Conservation (phyloP, 805 yeast species). For the Starmerella tilneyi region DNA sequence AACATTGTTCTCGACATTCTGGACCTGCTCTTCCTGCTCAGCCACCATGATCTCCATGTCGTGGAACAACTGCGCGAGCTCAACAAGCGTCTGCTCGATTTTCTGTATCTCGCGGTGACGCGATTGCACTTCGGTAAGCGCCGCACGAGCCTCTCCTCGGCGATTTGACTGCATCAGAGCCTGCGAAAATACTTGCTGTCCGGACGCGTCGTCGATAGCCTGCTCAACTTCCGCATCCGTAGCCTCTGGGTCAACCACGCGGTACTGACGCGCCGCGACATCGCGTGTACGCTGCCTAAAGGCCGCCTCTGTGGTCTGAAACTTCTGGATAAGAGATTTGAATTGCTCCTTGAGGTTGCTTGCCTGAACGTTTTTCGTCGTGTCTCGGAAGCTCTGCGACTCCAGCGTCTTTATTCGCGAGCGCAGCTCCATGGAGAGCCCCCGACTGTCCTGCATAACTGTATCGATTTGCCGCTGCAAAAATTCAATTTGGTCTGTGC, state of each 20-base stretch:
- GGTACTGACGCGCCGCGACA: slow-evolving; percentile 88
- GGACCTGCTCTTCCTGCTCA: slow-evolving; percentile 84
- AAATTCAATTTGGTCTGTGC: slow-evolving; percentile 55
- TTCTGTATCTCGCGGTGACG: slow-evolving; percentile 92
- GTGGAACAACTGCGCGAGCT: slow-evolving; percentile 83
- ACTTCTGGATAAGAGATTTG: slow-evolving; percentile 74
- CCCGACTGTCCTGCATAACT: slow-evolving; percentile 62
- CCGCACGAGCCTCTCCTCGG: slow-evolving; percentile 75
- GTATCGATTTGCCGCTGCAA: slow-evolving; percentile 66
- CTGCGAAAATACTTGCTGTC: slow-evolving; percentile 87
- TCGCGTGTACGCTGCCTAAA: slow-evolving; percentile 72
- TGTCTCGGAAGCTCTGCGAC: slow-evolving; percentile 42
- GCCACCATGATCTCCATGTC: slow-evolving; percentile 95
- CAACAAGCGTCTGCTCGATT: slow-evolving; percentile 90
- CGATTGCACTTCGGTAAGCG: slow-evolving; percentile 86
- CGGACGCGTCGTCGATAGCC: slow-evolving; percentile 69
- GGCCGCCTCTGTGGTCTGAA: slow-evolving; percentile 74
- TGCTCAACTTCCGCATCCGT: slow-evolving; percentile 72
- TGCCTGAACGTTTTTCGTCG: slow-evolving; percentile 78
- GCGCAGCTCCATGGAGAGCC: slow-evolving; percentile 66
- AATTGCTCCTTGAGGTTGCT: slow-evolving; percentile 79
- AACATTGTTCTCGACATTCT: slow-evolving; percentile 70
- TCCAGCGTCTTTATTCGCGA: slow-evolving; percentile 66
- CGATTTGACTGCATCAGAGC: slow-evolving; percentile 41
- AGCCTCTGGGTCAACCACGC: slow-evolving; percentile 45